These are phyloP conservation scores for Fomitopsis pulvina DNA, from an alignment of 768 basidiomycete genomes.

Conservation along the genomic window DNA sequence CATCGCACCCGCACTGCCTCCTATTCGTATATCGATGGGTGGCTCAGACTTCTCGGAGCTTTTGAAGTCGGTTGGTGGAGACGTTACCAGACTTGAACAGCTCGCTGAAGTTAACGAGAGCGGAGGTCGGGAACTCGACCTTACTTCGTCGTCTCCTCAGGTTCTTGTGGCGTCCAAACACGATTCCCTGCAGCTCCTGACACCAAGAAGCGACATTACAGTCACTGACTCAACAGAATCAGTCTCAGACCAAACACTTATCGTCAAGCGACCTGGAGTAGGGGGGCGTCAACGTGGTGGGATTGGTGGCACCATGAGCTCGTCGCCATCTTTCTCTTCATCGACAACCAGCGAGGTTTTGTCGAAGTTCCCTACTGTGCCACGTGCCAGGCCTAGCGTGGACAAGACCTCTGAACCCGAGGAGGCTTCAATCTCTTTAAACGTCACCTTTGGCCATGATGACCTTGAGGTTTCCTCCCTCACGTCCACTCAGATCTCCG, in stretches of 20 bases:
- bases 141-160: constrained; percentile 10
- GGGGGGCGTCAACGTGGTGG: background rate
- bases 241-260: constrained; percentile 16
- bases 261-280: constrained; percentile 9
- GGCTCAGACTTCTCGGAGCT: constrained; percentile 76
- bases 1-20: constrained; percentile 83
- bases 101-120: constrained; percentile 26
- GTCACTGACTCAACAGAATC: constrained; percentile 7
- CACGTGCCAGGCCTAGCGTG: background rate
- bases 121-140: constrained; percentile 3
- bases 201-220: constrained; percentile 20
- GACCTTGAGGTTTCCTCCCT: background rate
- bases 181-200: constrained; percentile 10
- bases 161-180: background rate
- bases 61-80: constrained; percentile 48
- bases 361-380: constrained; percentile 1
- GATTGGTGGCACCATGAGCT: background rate
- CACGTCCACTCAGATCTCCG: constrained; percentile 31
- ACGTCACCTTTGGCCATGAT: background rate
- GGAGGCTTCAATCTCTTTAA: background rate
- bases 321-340: background rate
- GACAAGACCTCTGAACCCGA: background rate
- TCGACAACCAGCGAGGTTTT: background rate
- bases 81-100: constrained; percentile 41
- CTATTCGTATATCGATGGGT: constrained; percentile 87